Evolutionary conservation across 306 rosid species (phyloP).

Genomic region (Ormosia emarginata): DNA sequence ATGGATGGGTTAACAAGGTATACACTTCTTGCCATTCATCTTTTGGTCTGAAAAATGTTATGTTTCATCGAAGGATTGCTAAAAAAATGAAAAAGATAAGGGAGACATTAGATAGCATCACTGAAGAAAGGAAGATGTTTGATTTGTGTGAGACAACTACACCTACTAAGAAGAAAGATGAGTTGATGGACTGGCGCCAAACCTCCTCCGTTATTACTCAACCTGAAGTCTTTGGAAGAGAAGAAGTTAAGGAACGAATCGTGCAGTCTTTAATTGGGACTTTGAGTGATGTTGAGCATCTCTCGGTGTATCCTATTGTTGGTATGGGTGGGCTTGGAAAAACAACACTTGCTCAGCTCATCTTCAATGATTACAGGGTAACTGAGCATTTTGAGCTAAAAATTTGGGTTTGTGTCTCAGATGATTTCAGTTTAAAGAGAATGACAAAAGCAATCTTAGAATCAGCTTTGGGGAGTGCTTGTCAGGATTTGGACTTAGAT

Average conservation of each 20-base stretch:
- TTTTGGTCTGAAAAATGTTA: neutral
- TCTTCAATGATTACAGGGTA: conserved; percentile 21
- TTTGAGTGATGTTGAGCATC: neutral
- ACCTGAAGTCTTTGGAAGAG: conserved; percentile 22
- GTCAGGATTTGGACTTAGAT: neutral
- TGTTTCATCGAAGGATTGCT: neutral
- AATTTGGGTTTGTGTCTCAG: conserved; percentile 29
- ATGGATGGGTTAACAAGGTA: neutral
- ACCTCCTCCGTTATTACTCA: conserved; percentile 6
- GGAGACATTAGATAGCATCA: neutral
- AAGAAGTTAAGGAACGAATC: neutral
- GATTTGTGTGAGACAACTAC: neutral
- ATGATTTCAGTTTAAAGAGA: neutral
- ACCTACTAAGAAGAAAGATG: neutral
- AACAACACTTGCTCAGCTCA: conserved; percentile 29
- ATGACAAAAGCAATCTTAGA: neutral
- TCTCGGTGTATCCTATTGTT: conserved; percentile 2
- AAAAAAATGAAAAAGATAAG: neutral
- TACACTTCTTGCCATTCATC: neutral
- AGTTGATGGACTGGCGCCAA: neutral
- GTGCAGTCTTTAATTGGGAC: neutral
- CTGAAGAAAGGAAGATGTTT: conserved; percentile 8
- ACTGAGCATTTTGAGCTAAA: neutral
- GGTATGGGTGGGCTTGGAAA: conserved; percentile 33
- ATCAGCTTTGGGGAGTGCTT: neutral